Conservation (phyloP, 371 early-diverging fungal species). For the Mortierella sp. region DNA sequence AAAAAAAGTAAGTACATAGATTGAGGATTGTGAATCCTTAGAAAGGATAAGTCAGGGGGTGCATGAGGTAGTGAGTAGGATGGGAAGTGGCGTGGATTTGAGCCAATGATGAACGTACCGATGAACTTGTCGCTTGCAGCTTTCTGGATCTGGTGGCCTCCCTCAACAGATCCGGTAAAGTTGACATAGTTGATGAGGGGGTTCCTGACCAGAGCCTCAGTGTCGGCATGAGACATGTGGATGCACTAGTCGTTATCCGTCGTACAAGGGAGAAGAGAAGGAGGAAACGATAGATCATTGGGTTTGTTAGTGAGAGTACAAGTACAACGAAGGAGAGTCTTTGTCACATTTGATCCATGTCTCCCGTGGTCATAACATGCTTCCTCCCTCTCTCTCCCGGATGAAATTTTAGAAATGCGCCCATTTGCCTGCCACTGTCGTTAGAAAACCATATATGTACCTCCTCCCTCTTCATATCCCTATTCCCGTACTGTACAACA, state of each 20-base stretch:
- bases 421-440: slow-evolving; percentile 14
- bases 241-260: slow-evolving; percentile 48
- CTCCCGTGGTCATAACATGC: background rate
- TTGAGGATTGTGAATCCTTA: background rate
- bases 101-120: slow-evolving; percentile 58
- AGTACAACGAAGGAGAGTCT: background rate
- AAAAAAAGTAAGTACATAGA: background rate
- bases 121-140: slow-evolving; percentile 74
- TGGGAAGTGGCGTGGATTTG: background rate
- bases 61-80: slow-evolving; percentile 1
- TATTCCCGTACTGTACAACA: background rate
- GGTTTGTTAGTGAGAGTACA: background rate
- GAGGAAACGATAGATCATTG: background rate
- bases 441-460: background rate
- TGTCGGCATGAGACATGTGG: slow-evolving; percentile 71
- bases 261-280: background rate
- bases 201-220: slow-evolving; percentile 72
- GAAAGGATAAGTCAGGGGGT: background rate
- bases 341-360: slow-evolving; percentile 25
- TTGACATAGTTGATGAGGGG: slow-evolving; percentile 78
- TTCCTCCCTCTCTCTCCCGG: background rate
- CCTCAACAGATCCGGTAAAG: slow-evolving; percentile 88
- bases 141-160: slow-evolving; percentile 78
- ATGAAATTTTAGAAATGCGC: slow-evolving; percentile 13
- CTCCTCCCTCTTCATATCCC: slow-evolving; percentile 2